Evolutionary conservation across 2,329 filamentous ascomycete species (phyloP), one percentile per base, ranked within the genome.

Genomic region (Zasmidium angulare): DNA sequence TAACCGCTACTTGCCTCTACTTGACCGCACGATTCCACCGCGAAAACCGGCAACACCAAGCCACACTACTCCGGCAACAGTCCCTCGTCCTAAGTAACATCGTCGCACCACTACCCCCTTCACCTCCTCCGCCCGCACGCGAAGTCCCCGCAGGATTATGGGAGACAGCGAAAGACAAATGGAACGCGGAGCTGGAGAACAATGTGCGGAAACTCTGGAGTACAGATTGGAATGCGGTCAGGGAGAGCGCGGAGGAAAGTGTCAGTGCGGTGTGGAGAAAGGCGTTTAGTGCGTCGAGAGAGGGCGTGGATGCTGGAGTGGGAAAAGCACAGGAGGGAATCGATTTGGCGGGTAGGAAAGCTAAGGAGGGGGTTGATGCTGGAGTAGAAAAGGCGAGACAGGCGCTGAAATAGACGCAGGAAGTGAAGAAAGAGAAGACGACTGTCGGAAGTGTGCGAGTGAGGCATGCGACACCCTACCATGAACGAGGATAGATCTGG

Each of bases 131-230:
- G 2, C 63, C 71, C 46, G 66, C 71, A 19, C 70, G 78, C 52
- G 74, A 74, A 64, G 74, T 74, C 0, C 72, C 71, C 1, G 74
- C 74, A 2, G 77, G 79, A 10, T 49, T 81, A 12, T 70, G 68
- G 3, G 79, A 81, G 67, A 78, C 76, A 56, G 77, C 77, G 19
- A 82, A 82, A 67, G 79, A 82, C 58, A 66, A 74, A 60, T 82
- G 80, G 80, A 82, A 82, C 62, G 66, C 75, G 23, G 75, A 78
- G 58, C 63, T 82, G 4, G 79, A 80, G 69, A 70, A 70, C 19
- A 70, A 75, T 24, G 75, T 81, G 55, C 68, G 72, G 69, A 75
- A 69, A 56, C 63, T 78, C 22, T 76, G 81, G 67, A 70, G 71
- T n/a, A 75, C 73, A 19, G 77, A 81, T 58, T 82, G 79, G 79